Base-by-base conservation (phyloP, 257 asterid species). In the Perilla frutescens region DNA sequence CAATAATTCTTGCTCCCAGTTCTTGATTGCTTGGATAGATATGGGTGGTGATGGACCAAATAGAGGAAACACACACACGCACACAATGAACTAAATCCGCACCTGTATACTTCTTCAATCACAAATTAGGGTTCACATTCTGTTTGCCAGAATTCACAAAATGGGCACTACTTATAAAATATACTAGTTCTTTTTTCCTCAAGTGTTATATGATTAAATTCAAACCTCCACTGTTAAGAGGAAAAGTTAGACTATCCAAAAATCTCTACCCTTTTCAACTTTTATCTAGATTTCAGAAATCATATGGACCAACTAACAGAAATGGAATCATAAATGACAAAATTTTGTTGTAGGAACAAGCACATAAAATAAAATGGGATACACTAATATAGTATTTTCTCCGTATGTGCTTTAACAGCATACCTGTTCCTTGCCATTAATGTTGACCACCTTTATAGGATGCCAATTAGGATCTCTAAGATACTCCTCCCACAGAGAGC, bases 401-500 rank as follows among this genome's bases (percentile, higher is more conserved):
- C 55, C 76, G 26, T 6, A 48, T 49, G 53, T 15, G 56, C 49
- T 56, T 44, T 44, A 44, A 62, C 8, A 40, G 58, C 80, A 71
- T 86, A 90, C 96, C 98, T 86, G 70, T 73, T 29, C 50, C 70
- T 69, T 84, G 53, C 92, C 96, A 56, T 87, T 40, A 63, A 83
- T 53, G 36, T 20, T 26, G 40, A 84, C 81, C 73, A 90, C 94
- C 74, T 69, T 87, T 51, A 86, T 50, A 68, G 96, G 96, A 80
- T 91, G 90, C 97, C 95, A 89, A 54, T 76, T 87, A 13, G 96
- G 88, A 82, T 91, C 95, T 72, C 82, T 80, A 53, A 91, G 87
- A 87, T 87, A 83, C 71, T 85, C 89, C 77, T 86, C 88, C 96
- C 95, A 91, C 49, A 85, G 78, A 1, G 92, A 82, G 80, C 92